Evolutionary conservation across 2,329 filamentous ascomycete genomes (phyloP), one percentile per base, ranked within the genome.

Genomic region (Phialemoniopsis sp.): DNA sequence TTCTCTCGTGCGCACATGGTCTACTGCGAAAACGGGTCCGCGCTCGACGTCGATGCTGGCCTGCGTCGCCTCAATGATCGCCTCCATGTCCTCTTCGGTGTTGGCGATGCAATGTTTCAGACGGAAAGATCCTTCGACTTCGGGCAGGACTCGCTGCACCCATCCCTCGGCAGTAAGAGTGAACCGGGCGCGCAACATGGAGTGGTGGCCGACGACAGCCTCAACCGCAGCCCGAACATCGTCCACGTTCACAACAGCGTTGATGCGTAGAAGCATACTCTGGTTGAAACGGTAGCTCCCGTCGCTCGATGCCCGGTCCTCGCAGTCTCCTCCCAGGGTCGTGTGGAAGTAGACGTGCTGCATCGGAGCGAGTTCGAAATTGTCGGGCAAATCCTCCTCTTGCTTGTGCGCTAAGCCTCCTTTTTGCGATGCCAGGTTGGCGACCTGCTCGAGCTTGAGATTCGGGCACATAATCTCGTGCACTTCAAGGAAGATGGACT

Each of bases 291-390:
- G 63, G 42, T 67, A 70, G 16, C 57, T 64, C 1, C 62, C 60
- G 3, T 62, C 58, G 4, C 47, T 40, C 1, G 49, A 41, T 29
- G 52, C 50, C 18, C 62, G 50, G 13, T 54, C 48, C 18, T 55
- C 53, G 10, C 50, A 42, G 35, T 62, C 54, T 2, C 57, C 60
- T 5, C 65, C 65, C 52, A 72, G 66, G 3, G 58, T 53, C 0
- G 70, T 72, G 44, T 70, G 60, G 37, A 77, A 75, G 48, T 72
- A 73, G 4, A 78, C 58, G 39, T 70, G 67, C 53, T 78, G 73
- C 66, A 76, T 76, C 4, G 73, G 66, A 1, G 73, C 70, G 9
- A 77, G 59, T 9, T 67, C 65, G 45, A 73, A 76, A 15, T 64
- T 62, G 8, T 50, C 40, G 2, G 50, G 50, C 21, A 26, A 26